Percentiles rank a stretch among this genome's conserved stretches.
phyloP scores from a whole-genome alignment of 2,329 filamentous ascomycete species.

The Paracorniculantispora psalliotae region DNA sequence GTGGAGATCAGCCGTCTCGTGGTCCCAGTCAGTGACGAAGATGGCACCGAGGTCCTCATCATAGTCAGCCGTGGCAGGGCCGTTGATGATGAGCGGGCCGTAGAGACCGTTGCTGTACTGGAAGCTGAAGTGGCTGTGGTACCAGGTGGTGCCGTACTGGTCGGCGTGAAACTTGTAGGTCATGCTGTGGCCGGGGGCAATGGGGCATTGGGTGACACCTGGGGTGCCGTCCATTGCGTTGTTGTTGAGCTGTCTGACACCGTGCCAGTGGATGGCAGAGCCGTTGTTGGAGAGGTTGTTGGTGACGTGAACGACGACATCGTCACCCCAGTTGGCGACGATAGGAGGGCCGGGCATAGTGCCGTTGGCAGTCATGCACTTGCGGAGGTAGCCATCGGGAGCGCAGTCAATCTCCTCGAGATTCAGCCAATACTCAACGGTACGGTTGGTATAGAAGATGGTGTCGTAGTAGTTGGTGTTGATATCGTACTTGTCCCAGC shows the following conservation, averaged over 20 bases:
- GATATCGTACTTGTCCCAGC: too few relatives aligned
- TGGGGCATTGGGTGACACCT: constrained; percentile 52
- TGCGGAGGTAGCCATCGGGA: too few relatives aligned
- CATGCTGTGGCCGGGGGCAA: constrained; percentile 47
- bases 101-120: constrained; percentile 39
- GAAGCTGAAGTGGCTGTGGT: constrained; percentile 46
- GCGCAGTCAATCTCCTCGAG: too few relatives aligned
- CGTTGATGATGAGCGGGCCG: constrained; percentile 58
- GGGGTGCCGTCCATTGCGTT: constrained; percentile 56
- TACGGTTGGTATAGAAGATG: too few relatives aligned
- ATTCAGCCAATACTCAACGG: too few relatives aligned
- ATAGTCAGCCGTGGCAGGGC: constrained; percentile 53
- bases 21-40: constrained; percentile 56
- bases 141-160: constrained; percentile 59
- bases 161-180: constrained; percentile 55
- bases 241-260: constrained; percentile 54
- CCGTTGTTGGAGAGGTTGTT: constrained; percentile 34
- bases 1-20: constrained; percentile 22
- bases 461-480: too few relatives aligned
- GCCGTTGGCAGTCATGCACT: too few relatives aligned
- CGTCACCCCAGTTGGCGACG: constrained; percentile 49
- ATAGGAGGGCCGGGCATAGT: constrained; percentile 60
- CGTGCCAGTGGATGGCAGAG: constrained; percentile 56
- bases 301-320: constrained; percentile 41
- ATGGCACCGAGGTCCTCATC: constrained; percentile 59